Conservation (phyloP, 805 yeast genomes). For the Saccharomycopsis synnaedendra region DNA sequence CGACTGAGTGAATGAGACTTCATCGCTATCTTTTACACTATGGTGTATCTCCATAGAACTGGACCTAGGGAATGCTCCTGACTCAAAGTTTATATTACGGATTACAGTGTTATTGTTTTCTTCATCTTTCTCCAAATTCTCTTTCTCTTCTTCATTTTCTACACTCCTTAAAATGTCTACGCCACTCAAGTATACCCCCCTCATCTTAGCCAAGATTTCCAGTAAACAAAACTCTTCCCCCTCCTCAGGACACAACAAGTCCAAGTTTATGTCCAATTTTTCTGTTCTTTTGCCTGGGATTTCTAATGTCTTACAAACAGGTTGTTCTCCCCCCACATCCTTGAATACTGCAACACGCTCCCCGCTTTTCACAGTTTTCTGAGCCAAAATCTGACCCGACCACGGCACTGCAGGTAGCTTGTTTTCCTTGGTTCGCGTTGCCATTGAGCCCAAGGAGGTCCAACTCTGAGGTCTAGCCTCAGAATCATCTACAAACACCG, state of each 20-base stretch:
- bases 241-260: constrained; percentile 32
- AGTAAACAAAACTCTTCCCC: constrained; percentile 43
- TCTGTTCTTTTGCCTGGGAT: constrained; percentile 52
- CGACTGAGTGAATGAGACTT: too few species aligned
- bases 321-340: constrained; percentile 17
- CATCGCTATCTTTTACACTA: too few species aligned
- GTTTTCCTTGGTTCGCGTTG: constrained; percentile 54
- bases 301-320: constrained; percentile 39
- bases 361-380: background rate
- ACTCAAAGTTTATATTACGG: too few species aligned
- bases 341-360: constrained; percentile 11
- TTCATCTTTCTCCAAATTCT: background rate
- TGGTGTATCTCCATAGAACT: too few species aligned
- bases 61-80: too few species aligned
- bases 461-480: constrained; percentile 18
- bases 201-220: constrained; percentile 49
- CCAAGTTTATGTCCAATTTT: constrained; percentile 46
- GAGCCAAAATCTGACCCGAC: constrained; percentile 46
- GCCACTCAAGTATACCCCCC: constrained; percentile 21
- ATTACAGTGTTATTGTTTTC: background rate
- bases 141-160: background rate
- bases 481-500: background rate
- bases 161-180: background rate
- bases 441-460: constrained; percentile 39
- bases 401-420: constrained; percentile 41